Evolutionary conservation across 257 asterid species (phyloP).

Genomic region (Jaltomata sinuosa): DNA sequence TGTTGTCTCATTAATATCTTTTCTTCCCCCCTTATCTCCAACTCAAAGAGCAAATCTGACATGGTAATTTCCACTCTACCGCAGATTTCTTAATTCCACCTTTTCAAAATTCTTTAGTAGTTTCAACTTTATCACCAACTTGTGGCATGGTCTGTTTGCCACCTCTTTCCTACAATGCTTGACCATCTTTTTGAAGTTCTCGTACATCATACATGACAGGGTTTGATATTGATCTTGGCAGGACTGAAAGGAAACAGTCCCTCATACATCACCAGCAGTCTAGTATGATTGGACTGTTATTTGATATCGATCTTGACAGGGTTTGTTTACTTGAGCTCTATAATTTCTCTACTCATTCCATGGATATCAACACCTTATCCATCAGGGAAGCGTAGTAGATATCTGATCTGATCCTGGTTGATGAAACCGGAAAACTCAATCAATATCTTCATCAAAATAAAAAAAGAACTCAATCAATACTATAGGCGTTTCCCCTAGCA

Average conservation of each 20-base stretch:
- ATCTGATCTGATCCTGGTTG: not conserved
- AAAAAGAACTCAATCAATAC: not conserved
- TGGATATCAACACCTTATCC: not conserved
- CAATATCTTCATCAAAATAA: no score
- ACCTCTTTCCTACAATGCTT: not conserved
- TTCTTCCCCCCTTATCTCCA: not conserved
- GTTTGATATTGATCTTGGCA: no score
- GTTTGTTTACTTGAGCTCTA: not conserved
- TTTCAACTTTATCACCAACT: not conserved
- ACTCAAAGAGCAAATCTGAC: not conserved
- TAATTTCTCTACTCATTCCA: not conserved
- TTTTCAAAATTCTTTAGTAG: not conserved
- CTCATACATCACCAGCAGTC: not conserved
- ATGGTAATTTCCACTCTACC: not conserved
- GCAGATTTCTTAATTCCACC: not conserved
- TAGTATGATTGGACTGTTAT: not conserved
- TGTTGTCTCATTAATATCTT: not conserved
- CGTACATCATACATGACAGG: no score
- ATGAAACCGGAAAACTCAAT: not conserved
- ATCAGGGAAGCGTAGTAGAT: not conserved
- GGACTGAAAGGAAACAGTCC: not conserved
- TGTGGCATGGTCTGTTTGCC: not conserved
- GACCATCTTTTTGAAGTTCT: not conserved
- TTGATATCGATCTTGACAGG: not conserved
- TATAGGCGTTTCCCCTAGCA: not conserved